phyloP scores from a whole-genome alignment of 1,139 yeast genomes.

The Taphrina populina region DNA sequence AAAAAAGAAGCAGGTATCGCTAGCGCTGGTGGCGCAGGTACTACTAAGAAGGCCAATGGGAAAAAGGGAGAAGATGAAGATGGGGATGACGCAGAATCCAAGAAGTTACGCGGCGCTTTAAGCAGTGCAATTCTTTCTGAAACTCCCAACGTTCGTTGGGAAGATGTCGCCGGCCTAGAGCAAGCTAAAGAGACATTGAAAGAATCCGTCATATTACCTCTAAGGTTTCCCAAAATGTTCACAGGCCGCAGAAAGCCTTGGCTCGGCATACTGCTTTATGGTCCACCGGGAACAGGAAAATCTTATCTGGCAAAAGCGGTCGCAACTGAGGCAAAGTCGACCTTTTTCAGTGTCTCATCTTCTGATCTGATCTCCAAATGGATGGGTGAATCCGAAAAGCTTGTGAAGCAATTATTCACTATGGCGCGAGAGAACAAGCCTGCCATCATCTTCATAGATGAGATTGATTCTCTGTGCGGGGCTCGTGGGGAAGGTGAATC shows the following conservation, averaged over 20 bases:
- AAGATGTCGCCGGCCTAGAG: slow-evolving; percentile 93
- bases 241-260: slow-evolving; percentile 93
- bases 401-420: slow-evolving; percentile 86
- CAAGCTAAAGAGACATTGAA: slow-evolving; percentile 93
- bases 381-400: slow-evolving; percentile 86
- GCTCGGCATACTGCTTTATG: slow-evolving; percentile 85
- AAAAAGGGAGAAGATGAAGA: slow-evolving; percentile 36
- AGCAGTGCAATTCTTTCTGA: slow-evolving; percentile 78
- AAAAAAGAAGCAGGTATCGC: slow-evolving; percentile 48
- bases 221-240: slow-evolving; percentile 88
- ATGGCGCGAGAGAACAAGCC: slow-evolving; percentile 98
- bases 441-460: slow-evolving; percentile 92
- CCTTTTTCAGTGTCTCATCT: slow-evolving; percentile 91
- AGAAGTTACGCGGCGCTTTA: slow-evolving; percentile 84
- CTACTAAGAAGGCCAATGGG: slow-evolving; percentile 56
- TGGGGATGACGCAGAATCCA: slow-evolving; percentile 66
- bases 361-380: slow-evolving; percentile 94
- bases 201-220: slow-evolving; percentile 95
- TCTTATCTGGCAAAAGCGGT: slow-evolving; percentile 96
- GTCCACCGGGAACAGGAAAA: slow-evolving; percentile 99
- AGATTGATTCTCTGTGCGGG: slow-evolving; percentile 96
- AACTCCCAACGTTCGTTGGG: slow-evolving; percentile 92
- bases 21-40: slow-evolving; percentile 63
- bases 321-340: slow-evolving; percentile 96
- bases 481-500: slow-evolving; percentile 98